Percentiles rank a stretch among this genome's conserved stretches.
Conservation (phyloP, 2,329 filamentous ascomycete genomes). For the Ambrosiella xylebori region DNA sequence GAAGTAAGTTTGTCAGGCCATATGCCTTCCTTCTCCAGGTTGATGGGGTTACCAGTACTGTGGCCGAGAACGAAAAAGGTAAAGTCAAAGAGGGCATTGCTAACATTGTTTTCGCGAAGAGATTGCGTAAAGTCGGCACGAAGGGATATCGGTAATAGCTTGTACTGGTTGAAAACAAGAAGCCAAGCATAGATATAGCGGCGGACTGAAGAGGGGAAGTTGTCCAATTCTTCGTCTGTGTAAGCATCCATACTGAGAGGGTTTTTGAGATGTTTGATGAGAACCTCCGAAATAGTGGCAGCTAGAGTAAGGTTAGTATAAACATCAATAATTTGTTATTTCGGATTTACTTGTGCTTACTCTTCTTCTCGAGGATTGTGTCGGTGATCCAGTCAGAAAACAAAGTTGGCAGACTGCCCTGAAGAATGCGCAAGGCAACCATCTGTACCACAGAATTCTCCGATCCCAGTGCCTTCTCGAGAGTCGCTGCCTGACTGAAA, state of each 20-base stretch:
- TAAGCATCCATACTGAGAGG: conserved; percentile 31
- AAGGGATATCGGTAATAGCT: conserved; percentile 61
- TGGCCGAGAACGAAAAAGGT: conserved; percentile 74
- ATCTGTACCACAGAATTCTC: conserved; percentile 60
- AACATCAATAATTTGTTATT: conserved; percentile 11
- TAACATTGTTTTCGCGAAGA: conserved; percentile 55
- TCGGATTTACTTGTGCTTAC: conserved; percentile 18
- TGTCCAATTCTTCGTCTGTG: conserved; percentile 44
- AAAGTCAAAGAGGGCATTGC: conserved; percentile 57
- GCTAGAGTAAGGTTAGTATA: conserved; percentile 2
- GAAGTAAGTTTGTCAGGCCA: conserved; percentile 35
- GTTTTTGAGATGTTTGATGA: background rate
- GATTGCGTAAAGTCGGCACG: conserved; percentile 65
- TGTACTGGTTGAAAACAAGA: conserved; percentile 73
- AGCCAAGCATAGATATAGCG: conserved; percentile 82
- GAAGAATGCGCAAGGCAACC: conserved; percentile 63
- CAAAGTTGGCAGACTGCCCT: conserved; percentile 56
- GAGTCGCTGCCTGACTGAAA: background rate
- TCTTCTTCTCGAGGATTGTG: conserved; percentile 49
- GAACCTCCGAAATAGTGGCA: background rate
- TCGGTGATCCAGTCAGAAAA: conserved; percentile 77
- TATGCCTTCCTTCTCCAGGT: conserved; percentile 51
- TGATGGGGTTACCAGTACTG: conserved; percentile 53
- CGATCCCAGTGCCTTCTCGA: conserved; percentile 25
- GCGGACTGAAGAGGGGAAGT: conserved; percentile 53